phyloP scores from a whole-genome alignment of 352 stramenopile genomes.

The Phytophthora hibernalis region DNA sequence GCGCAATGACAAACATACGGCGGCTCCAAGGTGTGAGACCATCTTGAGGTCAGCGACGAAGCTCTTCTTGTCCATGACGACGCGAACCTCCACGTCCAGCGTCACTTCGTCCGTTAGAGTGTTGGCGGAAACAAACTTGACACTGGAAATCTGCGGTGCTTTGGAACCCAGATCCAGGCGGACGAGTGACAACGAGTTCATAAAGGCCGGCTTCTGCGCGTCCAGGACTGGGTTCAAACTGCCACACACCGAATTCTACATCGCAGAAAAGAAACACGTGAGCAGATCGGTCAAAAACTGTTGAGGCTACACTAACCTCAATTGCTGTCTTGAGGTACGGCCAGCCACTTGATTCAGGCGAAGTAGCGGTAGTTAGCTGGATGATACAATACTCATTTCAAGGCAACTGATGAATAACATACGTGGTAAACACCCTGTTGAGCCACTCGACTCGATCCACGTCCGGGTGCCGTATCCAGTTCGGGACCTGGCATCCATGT shows the following conservation, averaged over 20 bases:
- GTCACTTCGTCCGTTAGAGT: conserved; percentile 69
- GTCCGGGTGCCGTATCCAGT: conserved; percentile 66
- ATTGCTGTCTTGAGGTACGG: conserved; percentile 82
- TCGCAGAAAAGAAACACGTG: background rate
- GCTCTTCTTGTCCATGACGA: conserved; percentile 69
- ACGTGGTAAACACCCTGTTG: conserved; percentile 72
- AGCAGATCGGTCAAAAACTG: background rate
- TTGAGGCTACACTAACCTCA: conserved; percentile 35
- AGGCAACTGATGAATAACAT: conserved; percentile 8
- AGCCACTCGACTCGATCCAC: conserved; percentile 82
- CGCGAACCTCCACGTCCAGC: conserved; percentile 69
- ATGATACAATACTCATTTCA: background rate
- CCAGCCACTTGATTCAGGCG: conserved; percentile 52
- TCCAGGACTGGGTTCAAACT: conserved; percentile 74
- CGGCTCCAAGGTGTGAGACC: conserved; percentile 65
- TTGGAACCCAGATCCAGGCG: conserved; percentile 64
- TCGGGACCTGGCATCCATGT: conserved; percentile 42
- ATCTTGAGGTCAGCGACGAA: conserved; percentile 73
- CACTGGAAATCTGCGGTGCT: conserved; percentile 65
- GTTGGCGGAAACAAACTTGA: conserved; percentile 76
- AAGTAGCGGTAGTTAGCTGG: conserved; percentile 10
- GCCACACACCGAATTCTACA: conserved; percentile 68
- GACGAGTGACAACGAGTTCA: conserved; percentile 68
- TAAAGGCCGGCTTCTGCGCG: conserved; percentile 64
- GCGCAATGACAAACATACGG: conserved; percentile 61